Evolutionary conservation across 2,329 filamentous ascomycete genomes (phyloP), one percentile per base, ranked within the genome.

Genomic region (Ilyonectria destructans): DNA sequence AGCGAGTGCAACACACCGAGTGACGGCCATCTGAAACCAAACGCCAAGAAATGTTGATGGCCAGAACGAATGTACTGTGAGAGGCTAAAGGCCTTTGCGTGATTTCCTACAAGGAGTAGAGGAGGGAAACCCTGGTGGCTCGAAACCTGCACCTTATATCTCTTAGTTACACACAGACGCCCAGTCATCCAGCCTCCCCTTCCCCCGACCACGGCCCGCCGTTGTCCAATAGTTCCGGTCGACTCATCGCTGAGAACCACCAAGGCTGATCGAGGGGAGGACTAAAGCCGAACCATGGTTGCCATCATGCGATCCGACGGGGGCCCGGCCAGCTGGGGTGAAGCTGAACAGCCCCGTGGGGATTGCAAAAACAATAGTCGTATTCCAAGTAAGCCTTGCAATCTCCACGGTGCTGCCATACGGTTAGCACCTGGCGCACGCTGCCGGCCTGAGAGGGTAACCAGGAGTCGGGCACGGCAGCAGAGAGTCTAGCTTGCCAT

Each of bases 81-180:
- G 35, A 31, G 49, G 64, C 33, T 43, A 65, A 46, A 48, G 60
- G 46, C 29, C 37, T 64, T 31, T 69, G 43, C 43, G 62, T 46
- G 52, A 62, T 70, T 43, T n/a, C 56, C 70, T 62, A 64, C 62
- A 23, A 49, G 51, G 60, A 6, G 26, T 26, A 49, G 63, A 67
- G 23, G 65, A 55, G 52, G 57, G 48, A 54, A 57, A 65, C 49
- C 23, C 48, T 40, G 17, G 54, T 29, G 48, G 63, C 45, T 65
- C 56, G 56, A 67, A 45, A 43, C 46, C 55, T 62, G 21, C 26
- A 67, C 49, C 37, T 69, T 75, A 75, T 73, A 74, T 75, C 57
- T 46, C 13, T 69, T 58, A 63, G n/a, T 10, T 13, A 40, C 29
- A 15, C 26, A 26, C 4, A 26, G 26, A 26, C 26, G 26, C 4